Evolutionary conservation across 2,329 filamentous ascomycete genomes (phyloP).

Genomic region (Coleophoma cylindrospora): DNA sequence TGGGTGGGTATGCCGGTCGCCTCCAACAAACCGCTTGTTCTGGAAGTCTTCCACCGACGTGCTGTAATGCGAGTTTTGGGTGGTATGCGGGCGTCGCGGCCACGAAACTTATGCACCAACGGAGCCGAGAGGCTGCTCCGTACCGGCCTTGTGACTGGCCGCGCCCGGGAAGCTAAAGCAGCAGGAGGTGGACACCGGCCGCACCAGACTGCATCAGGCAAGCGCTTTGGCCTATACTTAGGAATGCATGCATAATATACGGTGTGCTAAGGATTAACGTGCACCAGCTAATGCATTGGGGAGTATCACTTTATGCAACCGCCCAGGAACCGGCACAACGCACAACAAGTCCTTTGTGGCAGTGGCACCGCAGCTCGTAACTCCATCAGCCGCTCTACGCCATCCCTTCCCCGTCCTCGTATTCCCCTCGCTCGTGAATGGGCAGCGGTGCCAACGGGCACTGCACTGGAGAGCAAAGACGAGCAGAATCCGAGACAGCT

Average conservation of each 20-base stretch:
- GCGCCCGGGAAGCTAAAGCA: too few species aligned
- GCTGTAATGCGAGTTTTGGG: neutral
- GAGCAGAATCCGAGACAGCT: too few species aligned
- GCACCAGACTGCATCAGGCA: too few species aligned
- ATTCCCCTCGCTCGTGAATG: too few species aligned
- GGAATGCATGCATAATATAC: neutral
- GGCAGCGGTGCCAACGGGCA: too few species aligned
- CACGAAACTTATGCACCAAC: neutral
- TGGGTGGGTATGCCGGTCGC: too few species aligned
- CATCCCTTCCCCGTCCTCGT: neutral
- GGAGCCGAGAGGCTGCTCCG: too few species aligned
- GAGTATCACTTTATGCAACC: neutral
- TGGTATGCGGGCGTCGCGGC: neutral
- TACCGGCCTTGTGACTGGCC: too few species aligned
- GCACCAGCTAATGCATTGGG: neutral
- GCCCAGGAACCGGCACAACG: neutral
- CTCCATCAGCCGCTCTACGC: neutral
- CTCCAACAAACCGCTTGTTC: slow-evolving; percentile 8
- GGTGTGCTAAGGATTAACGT: neutral
- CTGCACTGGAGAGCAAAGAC: too few species aligned
- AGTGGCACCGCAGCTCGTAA: neutral
- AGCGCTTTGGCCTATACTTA: neutral
- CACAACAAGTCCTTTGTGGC: neutral
- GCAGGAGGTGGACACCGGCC: too few species aligned
- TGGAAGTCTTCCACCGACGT: slow-evolving; percentile 15